Base-by-base conservation (phyloP, 2,329 filamentous ascomycete species). In the Gyromitra esculenta region DNA sequence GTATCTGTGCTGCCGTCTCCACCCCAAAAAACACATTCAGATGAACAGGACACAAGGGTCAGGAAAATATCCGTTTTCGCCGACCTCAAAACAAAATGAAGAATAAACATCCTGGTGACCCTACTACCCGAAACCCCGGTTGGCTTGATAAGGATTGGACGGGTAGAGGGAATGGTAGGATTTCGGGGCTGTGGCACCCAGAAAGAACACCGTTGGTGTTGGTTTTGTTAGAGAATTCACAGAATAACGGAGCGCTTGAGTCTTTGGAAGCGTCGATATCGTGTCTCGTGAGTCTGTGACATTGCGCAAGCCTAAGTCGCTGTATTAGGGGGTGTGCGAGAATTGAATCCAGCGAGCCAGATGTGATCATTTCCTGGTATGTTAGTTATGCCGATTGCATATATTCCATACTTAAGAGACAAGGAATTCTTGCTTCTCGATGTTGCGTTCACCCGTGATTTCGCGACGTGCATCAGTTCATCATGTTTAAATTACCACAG, bases 41-140 rank as follows among this genome's bases (percentile, higher is more conserved):
- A 62, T 35, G 43, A 57, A 70, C 50, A 57, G 56, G 25, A 50
- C 45, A 43, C 56, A 69, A 50, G 71, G 56, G 31, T 63, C 56
- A 67, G 25, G 54, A 41, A 43, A 43, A 37, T 57, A 56, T 37
- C 43, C 45, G n/a, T 64, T 73, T 52, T 57, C 41, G 41, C 65
- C 66, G 56, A 43, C 31, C 54, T 41, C n/a, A 74, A 39, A 63
- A 63, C 48, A 56, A 69, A 67, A 74, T 74, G 57, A 68, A 25
- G 43, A 54, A 56, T 35, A 59, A 59, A 35, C 35, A 70, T 59
- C 59, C 39, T 21, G 57, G 72, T 31, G 37, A 52, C 68, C 59
- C 25, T 74, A 15, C 71, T 74, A 63, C 54, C 70, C 63, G 63
- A 73, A 57, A 63, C 65, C 71, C 48, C 6, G 72, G 56, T 63